phyloP scores from a whole-genome alignment of 495 filamentous ascomycete genomes.

The Beverwykella pulmonaria region DNA sequence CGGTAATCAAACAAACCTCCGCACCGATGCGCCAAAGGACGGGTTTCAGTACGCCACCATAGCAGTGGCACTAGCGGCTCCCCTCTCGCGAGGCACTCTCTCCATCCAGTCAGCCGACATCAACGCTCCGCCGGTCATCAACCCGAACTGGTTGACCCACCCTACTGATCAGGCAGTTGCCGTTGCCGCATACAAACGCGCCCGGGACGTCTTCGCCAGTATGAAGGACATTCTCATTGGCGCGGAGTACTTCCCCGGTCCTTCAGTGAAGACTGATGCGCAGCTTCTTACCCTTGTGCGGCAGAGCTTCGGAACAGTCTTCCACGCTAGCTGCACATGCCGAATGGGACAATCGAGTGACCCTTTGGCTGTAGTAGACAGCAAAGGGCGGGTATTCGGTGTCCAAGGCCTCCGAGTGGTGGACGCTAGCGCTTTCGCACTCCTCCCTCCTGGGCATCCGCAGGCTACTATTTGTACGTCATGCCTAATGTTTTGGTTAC shows the following conservation, averaged over 20 bases:
- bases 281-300: background rate
- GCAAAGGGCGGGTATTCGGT: constrained; percentile 53
- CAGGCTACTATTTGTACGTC: background rate
- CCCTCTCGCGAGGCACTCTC: background rate
- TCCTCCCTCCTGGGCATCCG: constrained; percentile 48
- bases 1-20: background rate
- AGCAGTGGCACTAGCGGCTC: background rate
- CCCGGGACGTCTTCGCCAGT: background rate
- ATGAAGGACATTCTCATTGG: too few species aligned
- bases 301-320: background rate
- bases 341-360: constrained; percentile 54
- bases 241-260: background rate
- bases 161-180: background rate
- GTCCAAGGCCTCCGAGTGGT: constrained; percentile 58
- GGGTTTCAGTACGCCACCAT: background rate
- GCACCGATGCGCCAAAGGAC: background rate
- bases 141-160: background rate
- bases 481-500: background rate
- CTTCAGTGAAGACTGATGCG: background rate
- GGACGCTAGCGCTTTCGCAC: constrained; percentile 60
- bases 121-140: background rate
- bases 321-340: background rate
- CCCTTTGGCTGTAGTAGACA: constrained; percentile 58
- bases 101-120: background rate
- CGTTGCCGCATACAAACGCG: background rate